Conservation (phyloP, 129 eudicot genomes). For the Arctium minus region DNA sequence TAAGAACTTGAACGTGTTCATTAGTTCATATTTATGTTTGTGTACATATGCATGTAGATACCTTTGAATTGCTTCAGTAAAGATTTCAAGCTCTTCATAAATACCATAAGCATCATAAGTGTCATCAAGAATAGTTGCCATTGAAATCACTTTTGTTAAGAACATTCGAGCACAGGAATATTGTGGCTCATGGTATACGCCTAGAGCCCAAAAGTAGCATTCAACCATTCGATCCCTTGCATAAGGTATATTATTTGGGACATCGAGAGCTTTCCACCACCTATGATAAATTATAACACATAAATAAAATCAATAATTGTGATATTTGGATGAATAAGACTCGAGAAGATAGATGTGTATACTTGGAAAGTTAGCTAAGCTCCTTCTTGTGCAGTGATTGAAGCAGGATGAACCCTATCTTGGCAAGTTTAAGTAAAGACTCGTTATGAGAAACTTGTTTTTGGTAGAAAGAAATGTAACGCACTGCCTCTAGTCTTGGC, state of each 20-base stretch:
- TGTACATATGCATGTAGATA: neutral
- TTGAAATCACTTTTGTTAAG: constrained; percentile 4
- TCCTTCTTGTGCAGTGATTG: constrained; percentile 33
- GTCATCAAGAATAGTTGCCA: constrained; percentile 23
- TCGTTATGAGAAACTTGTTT: constrained; percentile 11
- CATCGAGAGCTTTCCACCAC: constrained; percentile 33
- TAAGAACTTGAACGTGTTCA: neutral
- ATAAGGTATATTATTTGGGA: constrained; percentile 15
- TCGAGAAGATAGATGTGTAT: neutral
- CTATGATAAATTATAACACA: neutral
- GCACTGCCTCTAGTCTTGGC: constrained; percentile 22
- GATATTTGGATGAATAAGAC: no score
- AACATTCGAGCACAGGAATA: constrained; percentile 9
- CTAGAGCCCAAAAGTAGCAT: constrained; percentile 21
- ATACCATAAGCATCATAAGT: constrained; percentile 42
- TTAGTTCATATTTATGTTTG: neutral
- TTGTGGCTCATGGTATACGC: constrained; percentile 19
- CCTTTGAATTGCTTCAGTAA: constrained; percentile 32
- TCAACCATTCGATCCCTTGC: constrained; percentile 27
- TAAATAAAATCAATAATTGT: neutral
- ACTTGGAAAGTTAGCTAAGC: constrained; percentile 24
- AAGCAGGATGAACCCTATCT: constrained; percentile 34
- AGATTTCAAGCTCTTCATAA: constrained; percentile 20
- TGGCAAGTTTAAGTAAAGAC: constrained; percentile 22
- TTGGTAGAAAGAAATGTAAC: constrained; percentile 30